Percentiles rank a stretch among this genome's conserved stretches.
phyloP scores from a whole-genome alignment of 306 rosid species.

The Cucumis hystrix region DNA sequence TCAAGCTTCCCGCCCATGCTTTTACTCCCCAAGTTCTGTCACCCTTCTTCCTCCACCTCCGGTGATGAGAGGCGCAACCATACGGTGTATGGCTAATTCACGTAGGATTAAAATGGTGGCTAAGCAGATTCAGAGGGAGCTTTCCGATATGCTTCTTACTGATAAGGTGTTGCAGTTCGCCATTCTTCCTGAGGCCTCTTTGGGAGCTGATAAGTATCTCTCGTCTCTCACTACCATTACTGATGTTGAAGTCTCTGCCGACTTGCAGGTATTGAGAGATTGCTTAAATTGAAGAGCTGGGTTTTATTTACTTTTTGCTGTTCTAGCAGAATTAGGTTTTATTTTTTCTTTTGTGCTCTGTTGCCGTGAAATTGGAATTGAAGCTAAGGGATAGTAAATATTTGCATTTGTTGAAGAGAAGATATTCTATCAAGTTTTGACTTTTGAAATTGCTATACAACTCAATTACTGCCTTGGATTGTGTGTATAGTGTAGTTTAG shows the following conservation, averaged over 20 bases:
- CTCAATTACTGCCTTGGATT: neutral
- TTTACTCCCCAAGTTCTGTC: conserved; percentile 11
- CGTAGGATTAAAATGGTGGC: conserved; percentile 92
- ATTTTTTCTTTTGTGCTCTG: neutral
- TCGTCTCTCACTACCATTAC: conserved; percentile 84
- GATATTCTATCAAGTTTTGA: neutral
- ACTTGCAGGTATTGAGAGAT: conserved; percentile 55
- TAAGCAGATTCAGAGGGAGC: conserved; percentile 76
- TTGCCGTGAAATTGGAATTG: neutral
- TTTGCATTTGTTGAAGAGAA: neutral
- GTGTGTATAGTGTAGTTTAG: neutral
- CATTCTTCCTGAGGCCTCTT: conserved; percentile 76
- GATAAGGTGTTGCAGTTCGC: conserved; percentile 69
- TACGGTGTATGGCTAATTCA: conserved; percentile 81
- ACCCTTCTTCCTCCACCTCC: conserved; percentile 3
- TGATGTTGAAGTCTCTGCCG: conserved; percentile 73
- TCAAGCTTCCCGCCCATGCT: conserved; percentile 17
- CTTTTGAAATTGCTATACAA: neutral
- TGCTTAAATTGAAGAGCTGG: neutral
- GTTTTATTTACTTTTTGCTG: neutral
- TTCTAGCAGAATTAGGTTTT: neutral
- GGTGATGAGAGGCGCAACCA: conserved; percentile 9
- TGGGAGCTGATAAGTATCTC: conserved; percentile 78
- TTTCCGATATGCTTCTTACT: conserved; percentile 79
- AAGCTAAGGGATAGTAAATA: neutral